Base-by-base conservation (phyloP, 352 stramenopile genomes). In the Aphanomyces euteiches region DNA sequence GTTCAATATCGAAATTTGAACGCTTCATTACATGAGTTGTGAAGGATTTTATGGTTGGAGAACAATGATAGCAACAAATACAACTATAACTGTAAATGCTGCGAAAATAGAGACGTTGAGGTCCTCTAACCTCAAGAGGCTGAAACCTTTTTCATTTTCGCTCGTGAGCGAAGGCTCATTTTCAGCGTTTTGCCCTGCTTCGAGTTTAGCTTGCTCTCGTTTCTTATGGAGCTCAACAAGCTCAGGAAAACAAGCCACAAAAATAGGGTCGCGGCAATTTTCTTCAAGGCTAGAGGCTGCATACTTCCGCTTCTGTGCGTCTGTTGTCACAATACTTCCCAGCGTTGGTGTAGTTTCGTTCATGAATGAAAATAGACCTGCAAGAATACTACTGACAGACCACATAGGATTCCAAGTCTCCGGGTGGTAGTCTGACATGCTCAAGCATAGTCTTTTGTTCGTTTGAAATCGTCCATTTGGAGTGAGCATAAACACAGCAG, bases 391-490 rank as follows among this genome's bases (percentile, higher is more conserved):
- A 69, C 83, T 93, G 40, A 98, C 91, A 40, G 83, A 96, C 95
- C 95, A 98, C 90, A 98, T 97, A 21, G 96, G 96, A 77, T 98
- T 98, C 96, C 96, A 98, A 13, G 87, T 96, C 77, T 98, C 93
- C 6, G 92, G 92, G 69, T 98, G 94, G 78, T 97, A 98, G 76
- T 98, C 95, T 56, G 86, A 96, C 93, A 98, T 98, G 72, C 81
- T 95, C 5, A 98, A 79, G 82, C 96, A 98, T 50, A 98, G 78
- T 21, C 92, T 80, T 73, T 95, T 84, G 77, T 97, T 97, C 15
- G 92, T 93, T 76, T 97, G 96, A 78, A 98, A 98, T 53, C 96
- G 88, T 19, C 96, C 96, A 60, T 95, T 97, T 19, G 91, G 92
- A 38, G 96, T 98, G 19, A 94, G 74, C 94, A 98, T 98, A 37